Base-by-base conservation (phyloP, 2,329 filamentous ascomycete genomes). In the Curvularia verruculosa region DNA sequence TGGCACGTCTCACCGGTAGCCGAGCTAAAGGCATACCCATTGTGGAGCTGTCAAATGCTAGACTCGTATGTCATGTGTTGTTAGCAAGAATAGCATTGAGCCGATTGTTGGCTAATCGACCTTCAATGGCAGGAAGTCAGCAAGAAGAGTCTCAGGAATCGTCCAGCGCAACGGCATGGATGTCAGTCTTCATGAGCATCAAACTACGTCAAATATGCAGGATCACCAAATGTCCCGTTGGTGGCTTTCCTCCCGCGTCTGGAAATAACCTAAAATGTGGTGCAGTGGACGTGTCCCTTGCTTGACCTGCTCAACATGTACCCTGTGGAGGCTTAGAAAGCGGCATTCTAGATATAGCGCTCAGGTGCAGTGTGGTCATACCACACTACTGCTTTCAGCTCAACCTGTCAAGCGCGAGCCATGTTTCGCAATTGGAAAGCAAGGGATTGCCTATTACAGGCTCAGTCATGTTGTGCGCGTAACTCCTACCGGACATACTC, bases 121-220 rank as follows among this genome's bases (percentile, higher is more conserved):
- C 58, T 60, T 70, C 65, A 72, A 68, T 61, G 72, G 70, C 74
- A 73, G 75, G 72, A 71, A 68, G 64, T 73, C 69, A 72, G 70
- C 72, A 64, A 76, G 71, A 18, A 73, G 70, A 59, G 60, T 53
- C 65, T 56, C 58, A 60, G 70, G 64, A 69, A 75, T 73, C 74
- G 73, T 68, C 72, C 65, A 67, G 63, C 61, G 59, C 65, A 68
- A 67, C 19, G 43, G 63, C 68, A 71, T 70, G 68, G 70, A 74
- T 72, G 71, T 74, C 70, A 75, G 74, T 70, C 65, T 62, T 63
- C 55, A 69, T 63, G 65, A 71, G 74, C 68, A 74, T 65, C 57
- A 66, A 59, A 67, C 63, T 62, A 68, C 64, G 66, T 63, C 63
- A 62, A 67, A 67, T 63, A 56, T 67, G 66, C 67, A 65, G 65